Conservation (phyloP, 805 yeast species). For the Lachancea meyersii region DNA sequence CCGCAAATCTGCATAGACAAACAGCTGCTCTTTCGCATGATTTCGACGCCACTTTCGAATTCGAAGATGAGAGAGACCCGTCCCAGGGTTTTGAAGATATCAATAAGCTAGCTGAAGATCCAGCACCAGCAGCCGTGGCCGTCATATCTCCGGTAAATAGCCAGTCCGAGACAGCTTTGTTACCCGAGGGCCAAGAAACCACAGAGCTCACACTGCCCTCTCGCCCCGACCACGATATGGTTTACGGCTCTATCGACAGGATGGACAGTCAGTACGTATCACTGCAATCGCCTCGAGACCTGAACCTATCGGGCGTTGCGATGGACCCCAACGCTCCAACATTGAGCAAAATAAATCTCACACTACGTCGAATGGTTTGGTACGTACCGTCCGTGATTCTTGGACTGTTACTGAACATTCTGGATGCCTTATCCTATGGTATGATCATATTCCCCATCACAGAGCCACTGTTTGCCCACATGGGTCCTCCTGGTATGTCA, state of each 20-base stretch:
- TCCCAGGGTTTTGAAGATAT: background rate
- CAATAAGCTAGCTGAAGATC: background rate
- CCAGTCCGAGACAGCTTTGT: background rate
- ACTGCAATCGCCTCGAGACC: conserved; percentile 3
- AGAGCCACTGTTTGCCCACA: conserved; percentile 62
- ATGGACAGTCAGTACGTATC: conserved; percentile 6
- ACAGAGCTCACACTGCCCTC: background rate
- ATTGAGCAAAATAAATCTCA: background rate
- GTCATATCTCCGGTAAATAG: conserved; percentile 2
- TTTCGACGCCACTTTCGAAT: conserved; percentile 16
- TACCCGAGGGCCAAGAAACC: background rate
- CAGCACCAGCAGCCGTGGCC: background rate
- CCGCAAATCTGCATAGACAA: conserved; percentile 27
- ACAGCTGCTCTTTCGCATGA: conserved; percentile 31
- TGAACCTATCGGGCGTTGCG: background rate
- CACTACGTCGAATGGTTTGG: conserved; percentile 2
- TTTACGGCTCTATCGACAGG: conserved; percentile 4
- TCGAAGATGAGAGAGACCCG: conserved; percentile 2
- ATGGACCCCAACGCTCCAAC: conserved; percentile 4
- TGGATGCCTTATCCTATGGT: conserved; percentile 93
- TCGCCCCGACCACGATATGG: conserved; percentile 2
- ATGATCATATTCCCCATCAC: conserved; percentile 96
- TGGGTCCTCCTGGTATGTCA: conserved; percentile 87
- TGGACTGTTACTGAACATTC: conserved; percentile 77
- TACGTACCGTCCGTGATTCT: conserved; percentile 72